Evolutionary conservation across 768 basidiomycete species (phyloP).

Genomic region (Boletus pseudo-olivaceus): DNA sequence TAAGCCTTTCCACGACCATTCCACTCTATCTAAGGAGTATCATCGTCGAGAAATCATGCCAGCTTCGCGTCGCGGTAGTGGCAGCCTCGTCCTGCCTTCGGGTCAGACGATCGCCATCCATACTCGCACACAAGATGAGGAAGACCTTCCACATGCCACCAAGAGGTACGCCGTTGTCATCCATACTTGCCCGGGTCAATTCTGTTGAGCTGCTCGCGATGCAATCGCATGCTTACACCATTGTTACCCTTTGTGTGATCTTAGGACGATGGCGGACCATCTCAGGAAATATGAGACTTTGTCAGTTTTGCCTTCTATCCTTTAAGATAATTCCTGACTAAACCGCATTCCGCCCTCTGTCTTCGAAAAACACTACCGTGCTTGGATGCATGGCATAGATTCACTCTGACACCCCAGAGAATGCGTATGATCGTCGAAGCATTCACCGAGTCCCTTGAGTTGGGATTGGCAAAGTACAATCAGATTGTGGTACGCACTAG

Average conservation of each 20-base stretch:
- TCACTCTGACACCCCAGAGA: slow-evolving; percentile 82
- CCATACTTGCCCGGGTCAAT: neutral
- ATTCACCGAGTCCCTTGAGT: slow-evolving; percentile 88
- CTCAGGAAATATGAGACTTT: slow-evolving; percentile 85
- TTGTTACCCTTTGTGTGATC: neutral
- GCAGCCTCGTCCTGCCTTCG: slow-evolving; percentile 64
- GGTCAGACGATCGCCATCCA: slow-evolving; percentile 84
- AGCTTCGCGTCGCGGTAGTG: slow-evolving; percentile 73
- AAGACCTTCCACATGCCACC: slow-evolving; percentile 88
- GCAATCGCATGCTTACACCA: slow-evolving; percentile 4
- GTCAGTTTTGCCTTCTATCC: slow-evolving; percentile 43
- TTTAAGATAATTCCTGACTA: neutral
- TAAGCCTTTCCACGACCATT: slow-evolving; percentile 18
- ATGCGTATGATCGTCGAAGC: slow-evolving; percentile 98
- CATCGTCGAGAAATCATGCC: slow-evolving; percentile 44
- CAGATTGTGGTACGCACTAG: slow-evolving; percentile 80
- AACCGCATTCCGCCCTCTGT: neutral
- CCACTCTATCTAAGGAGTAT: neutral
- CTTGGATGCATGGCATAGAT: slow-evolving; percentile 40
- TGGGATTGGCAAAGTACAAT: slow-evolving; percentile 74
- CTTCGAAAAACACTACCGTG: neutral
- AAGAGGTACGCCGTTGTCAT: slow-evolving; percentile 61
- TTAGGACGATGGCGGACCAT: slow-evolving; percentile 90
- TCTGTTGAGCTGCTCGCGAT: neutral
- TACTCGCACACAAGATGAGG: slow-evolving; percentile 83